Evolutionary conservation across 768 basidiomycete species (phyloP), one percentile per base, ranked within the genome.

Genomic region (Hydnum rufescens): DNA sequence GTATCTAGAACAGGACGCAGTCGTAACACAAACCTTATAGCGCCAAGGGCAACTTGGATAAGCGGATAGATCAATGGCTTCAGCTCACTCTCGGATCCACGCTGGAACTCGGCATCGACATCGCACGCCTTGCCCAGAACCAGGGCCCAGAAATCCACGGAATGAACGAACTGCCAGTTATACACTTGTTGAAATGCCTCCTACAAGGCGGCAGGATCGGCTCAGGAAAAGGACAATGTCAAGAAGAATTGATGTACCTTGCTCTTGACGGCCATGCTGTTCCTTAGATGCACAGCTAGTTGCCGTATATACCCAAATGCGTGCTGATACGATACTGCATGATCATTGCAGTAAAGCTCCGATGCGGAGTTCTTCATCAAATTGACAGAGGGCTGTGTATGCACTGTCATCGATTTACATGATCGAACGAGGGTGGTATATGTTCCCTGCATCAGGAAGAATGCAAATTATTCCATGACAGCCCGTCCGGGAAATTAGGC

Each of bases 91-190:
- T 81, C 82, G 51, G 73, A 65, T 4, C 71, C 70, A 5, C 57
- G 60, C 19, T 68, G 71, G 29, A 70, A 68, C 51, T 71, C 72
- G 13, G 64, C 62, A 54, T 76, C 71, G 2, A 70, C 67, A 59
- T 78, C 77, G 60, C 86, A 92, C 16, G 87, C 81, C 42, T 80
- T 72, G 22, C 80, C 82, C 5, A 99, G 73, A 5, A 96, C 88
- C 39, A 86, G 72, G 36, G 77, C 74, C 95, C 95, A 99, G 61
- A 97, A 97, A 68, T 99, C 95, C 57, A 99, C 70, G 54, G 79
- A 86, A 64, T 99, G 95, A 2, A 81, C 83, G 58, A 82, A 96
- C 67, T 96, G 95, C 95, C 95, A 99, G 67, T 96, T 99, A 67
- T 99, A 95, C 22, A 99, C 93, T 59, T 83, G 80, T 64, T 81